Evolutionary conservation across 2,329 filamentous ascomycete genomes (phyloP).

Genomic region (Arthrobotrys musiformis): DNA sequence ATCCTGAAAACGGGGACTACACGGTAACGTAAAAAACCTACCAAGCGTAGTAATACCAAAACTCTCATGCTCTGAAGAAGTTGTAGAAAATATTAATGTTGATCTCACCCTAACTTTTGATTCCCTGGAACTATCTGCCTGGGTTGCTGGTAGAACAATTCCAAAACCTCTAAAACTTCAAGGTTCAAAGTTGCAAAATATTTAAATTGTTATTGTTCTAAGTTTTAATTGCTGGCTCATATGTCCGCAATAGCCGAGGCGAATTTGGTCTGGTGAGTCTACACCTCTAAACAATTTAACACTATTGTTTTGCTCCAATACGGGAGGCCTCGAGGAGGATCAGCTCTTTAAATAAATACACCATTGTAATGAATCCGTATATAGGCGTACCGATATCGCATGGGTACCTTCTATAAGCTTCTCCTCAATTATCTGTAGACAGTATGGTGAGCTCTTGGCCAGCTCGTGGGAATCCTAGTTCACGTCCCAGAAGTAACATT

Average conservation of each 20-base stretch:
- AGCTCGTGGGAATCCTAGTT: background rate
- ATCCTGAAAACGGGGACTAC: background rate
- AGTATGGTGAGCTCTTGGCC: background rate
- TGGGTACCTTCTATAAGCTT: background rate
- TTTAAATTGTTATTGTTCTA: no score
- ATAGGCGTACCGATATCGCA: no score
- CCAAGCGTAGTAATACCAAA: background rate
- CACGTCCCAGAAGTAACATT: background rate
- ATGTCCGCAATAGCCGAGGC: no score
- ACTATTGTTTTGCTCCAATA: background rate
- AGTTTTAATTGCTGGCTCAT: no score
- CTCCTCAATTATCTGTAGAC: background rate
- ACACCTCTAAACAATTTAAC: background rate
- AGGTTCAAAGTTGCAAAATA: no score
- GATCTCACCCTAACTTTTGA: no score
- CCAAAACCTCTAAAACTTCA: no score
- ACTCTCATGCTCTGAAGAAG: background rate
- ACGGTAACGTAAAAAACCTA: background rate
- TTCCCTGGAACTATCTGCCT: no score
- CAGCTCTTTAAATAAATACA: background rate
- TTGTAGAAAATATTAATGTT: background rate
- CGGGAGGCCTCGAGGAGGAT: no score
- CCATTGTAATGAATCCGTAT: no score
- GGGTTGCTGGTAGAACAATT: no score
- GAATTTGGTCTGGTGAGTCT: background rate